phyloP scores from a whole-genome alignment of 176 grass and related monocot species.

The Musa troglodytarum region DNA sequence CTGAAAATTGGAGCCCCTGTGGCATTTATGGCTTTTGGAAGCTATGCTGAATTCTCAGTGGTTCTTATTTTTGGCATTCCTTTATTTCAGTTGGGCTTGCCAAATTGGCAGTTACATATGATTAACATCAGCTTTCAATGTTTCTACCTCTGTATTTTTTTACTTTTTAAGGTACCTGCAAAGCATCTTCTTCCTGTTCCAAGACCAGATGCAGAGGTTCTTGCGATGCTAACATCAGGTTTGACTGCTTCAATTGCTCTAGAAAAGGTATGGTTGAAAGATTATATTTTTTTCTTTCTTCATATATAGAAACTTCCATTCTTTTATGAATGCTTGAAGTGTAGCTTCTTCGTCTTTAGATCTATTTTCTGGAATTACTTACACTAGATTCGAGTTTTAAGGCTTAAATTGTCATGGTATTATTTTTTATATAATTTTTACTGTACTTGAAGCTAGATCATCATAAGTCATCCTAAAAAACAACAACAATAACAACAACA shows the following conservation, averaged over 20 bases:
- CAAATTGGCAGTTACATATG: not conserved
- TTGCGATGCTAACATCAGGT: conserved; percentile 96
- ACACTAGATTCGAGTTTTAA: not conserved
- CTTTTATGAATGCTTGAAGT: not conserved
- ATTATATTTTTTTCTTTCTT: conserved; percentile 11
- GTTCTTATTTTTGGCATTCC: conserved; percentile 30
- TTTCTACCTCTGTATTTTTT: not conserved
- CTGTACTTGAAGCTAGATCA: not conserved
- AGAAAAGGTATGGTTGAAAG: conserved; percentile 56
- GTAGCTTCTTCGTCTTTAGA: not conserved
- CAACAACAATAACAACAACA: no score
- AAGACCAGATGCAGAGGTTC: conserved; percentile 86
- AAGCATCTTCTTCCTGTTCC: conserved; percentile 95
- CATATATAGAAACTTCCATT: conserved; percentile 2
- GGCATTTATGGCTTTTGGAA: conserved; percentile 92
- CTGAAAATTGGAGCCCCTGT: conserved; percentile 87
- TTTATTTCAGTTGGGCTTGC: conserved; percentile 7
- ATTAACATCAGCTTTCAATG: not conserved
- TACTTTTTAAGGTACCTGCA: conserved; percentile 48
- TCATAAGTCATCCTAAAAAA: no score
- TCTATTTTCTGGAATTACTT: not conserved
- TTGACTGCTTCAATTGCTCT: conserved; percentile 97
- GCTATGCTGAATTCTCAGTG: conserved; percentile 80
- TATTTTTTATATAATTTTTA: not conserved
- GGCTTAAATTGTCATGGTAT: not conserved